Base-by-base conservation (phyloP, 2,329 filamentous ascomycete species). In the Gyromitra esculenta region DNA sequence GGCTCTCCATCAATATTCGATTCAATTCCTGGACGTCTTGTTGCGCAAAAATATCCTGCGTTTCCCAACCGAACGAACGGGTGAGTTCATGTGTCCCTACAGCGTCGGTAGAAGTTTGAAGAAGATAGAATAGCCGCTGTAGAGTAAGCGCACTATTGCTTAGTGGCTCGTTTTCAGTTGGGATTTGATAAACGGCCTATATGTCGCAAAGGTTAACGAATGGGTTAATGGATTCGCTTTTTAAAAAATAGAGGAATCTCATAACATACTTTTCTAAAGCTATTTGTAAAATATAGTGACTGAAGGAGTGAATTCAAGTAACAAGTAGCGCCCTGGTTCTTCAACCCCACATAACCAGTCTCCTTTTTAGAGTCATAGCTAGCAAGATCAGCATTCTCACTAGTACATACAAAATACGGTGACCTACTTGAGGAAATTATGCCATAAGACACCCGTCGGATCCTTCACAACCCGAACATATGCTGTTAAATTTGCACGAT, bases 311-410 rank as follows among this genome's bases (percentile, higher is more conserved):
- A 95, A 83, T 96, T 96, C 63, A 96, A 86, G 82, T 96, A 96
- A 84, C 92, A 96, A 0, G 92, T 96, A 64, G 96, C 96, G 79
- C 96, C 96, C 84, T 98, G 96, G 82, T 99, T 99, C 84, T 96
- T 96, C 69, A 99, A 86, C 1, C 96, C 96, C 54, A 99, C 96
- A 86, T 94, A 98, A 73, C 96, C 96, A 0, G 96, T 99, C 85
- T 97, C 94, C 83, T 96, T 97, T 85, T 98, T 99, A n/a, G 96
- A 98, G 83, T 99, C 94, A 83, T 99, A 99, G 85, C 86, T 87
- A 65, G 18, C 63, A 63, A 71, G 65, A 63, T 48, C 65, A 60
- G 48, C 43, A 64, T 56, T 64, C 21, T 15, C 9, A 41, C 48
- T 21, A 60, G 13, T 2, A 85, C 81, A 13, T 86, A 11, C 25